Evolutionary conservation across 306 rosid species (phyloP), one percentile per base, ranked within the genome.

Genomic region (Corylus avellana): DNA sequence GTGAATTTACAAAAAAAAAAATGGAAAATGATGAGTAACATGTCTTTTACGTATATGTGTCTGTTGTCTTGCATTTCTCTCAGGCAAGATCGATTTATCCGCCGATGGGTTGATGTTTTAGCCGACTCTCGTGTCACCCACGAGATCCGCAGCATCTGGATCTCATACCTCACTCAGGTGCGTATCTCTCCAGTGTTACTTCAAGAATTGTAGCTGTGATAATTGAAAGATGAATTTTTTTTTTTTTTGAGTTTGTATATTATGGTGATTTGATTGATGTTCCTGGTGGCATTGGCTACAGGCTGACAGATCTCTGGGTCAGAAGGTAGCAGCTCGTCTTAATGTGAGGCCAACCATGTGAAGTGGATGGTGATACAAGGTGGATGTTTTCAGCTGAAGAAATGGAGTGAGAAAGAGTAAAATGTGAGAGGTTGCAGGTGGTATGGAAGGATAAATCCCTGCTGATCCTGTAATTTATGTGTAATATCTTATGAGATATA

Each of bases 31-130:
- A 32, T 32, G 35, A 32, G 2, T 1, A 32, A 32, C 35, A 32
- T 32, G 2, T 32, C 35, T 32, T 3, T 32, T 32, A 32, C 35
- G 35, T 1, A 32, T 32, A 32, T 32, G 2, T 32, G 35, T 32
- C 35, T 32, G 27, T 37, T 69, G 63, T 54, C 70, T 57, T 63
- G 29, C 20, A 49, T 80, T 73, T 44, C 20, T 69, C 4, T 42
- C 89, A 94, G 98, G 94, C 98, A 94, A 87, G 98, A 91, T 48
- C 83, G 98, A 69, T 94, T 87, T 72, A 32, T 85, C 83, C 83
- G 87, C 70, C 77, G 93, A 79, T 90, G 93, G 97, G 84, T 88
- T 53, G 88, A 83, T 1, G 93, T 93, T 69, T 82, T 92, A 73
- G 86, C 98, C 0, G 97, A 91, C 57, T 82, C 92, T 0, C 97